These are phyloP conservation scores for Trametes meyenii DNA, from an alignment of 768 basidiomycete species.

Conservation along the genomic window DNA sequence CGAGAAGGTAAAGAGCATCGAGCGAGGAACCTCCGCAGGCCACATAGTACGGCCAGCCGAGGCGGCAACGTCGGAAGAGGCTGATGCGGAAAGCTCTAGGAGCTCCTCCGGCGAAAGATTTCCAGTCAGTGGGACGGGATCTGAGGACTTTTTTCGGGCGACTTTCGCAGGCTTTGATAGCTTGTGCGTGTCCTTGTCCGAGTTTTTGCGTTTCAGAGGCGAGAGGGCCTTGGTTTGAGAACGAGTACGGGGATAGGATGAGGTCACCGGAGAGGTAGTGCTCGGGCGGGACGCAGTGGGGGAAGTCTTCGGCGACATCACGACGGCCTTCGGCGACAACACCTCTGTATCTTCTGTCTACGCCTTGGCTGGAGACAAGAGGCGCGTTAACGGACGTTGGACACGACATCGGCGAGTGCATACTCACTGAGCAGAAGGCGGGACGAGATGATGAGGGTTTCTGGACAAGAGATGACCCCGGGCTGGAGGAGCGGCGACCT, in stretches of 20 bases:
- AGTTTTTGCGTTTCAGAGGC: slow-evolving; percentile 7
- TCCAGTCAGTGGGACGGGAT: neutral
- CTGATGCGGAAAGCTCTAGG: neutral
- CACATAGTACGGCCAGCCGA: neutral
- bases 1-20: slow-evolving; percentile 17
- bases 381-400: neutral
- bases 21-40: slow-evolving; percentile 16
- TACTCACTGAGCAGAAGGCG: neutral
- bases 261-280: neutral
- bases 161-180: slow-evolving; percentile 5
- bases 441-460: slow-evolving; percentile 2
- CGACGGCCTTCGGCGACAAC: neutral
- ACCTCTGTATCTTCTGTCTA: neutral
- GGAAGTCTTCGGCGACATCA: neutral
- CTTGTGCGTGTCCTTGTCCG: neutral
- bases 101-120: neutral
- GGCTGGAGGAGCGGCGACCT: neutral
- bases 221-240: slow-evolving; percentile 5
- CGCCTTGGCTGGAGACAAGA: neutral
- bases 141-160: neutral
- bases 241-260: slow-evolving; percentile 10
- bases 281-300: neutral
- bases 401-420: neutral
- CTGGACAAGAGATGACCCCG: neutral
- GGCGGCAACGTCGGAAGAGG: neutral